These are phyloP conservation scores for Penicillium corylophilum DNA, from an alignment of 2,329 filamentous ascomycete genomes.

Conservation along the genomic window DNA sequence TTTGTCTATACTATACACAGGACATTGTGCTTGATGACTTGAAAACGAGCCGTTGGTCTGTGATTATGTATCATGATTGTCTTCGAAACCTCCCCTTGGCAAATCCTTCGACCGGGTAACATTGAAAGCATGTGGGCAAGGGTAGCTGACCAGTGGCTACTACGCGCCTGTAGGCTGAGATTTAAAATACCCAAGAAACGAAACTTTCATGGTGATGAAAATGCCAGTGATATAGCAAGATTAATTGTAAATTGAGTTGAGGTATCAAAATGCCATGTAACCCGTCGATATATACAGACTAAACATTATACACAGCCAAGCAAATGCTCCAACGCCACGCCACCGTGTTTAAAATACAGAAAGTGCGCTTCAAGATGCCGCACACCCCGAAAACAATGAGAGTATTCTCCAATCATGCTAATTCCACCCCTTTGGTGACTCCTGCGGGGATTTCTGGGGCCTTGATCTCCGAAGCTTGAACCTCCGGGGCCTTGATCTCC, in stretches of 20 bases:
- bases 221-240: neutral
- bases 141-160: neutral
- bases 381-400: neutral
- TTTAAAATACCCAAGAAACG: neutral
- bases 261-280: neutral
- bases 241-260: neutral
- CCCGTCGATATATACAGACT: neutral
- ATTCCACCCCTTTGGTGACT: neutral
- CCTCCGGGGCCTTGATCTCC: too few species aligned
- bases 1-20: too few species aligned
- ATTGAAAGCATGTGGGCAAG: neutral
- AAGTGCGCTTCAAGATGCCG: neutral
- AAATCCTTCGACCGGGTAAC: neutral
- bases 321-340: neutral
- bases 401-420: neutral
- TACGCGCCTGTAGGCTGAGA: neutral
- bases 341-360: neutral
- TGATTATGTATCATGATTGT: neutral
- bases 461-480: too few species aligned
- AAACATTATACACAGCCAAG: neutral
- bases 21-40: too few species aligned
- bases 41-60: neutral
- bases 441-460: too few species aligned
- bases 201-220: too few species aligned
- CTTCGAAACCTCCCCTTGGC: neutral